Conservation (phyloP, 306 rosid species). For the cucumber (Cucumis sativus) region DNA sequence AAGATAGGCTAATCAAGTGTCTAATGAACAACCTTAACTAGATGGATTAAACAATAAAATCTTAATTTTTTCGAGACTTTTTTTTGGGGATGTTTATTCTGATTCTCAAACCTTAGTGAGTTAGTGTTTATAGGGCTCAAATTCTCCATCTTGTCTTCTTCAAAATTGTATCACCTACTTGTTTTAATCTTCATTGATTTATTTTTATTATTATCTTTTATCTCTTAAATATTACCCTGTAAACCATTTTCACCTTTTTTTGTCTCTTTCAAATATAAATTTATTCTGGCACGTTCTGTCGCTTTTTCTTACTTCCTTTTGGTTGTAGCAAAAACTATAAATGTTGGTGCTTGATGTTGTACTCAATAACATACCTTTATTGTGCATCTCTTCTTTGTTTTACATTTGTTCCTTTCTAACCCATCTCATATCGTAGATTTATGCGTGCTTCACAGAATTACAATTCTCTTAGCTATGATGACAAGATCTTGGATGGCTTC, state of each 20-base stretch:
- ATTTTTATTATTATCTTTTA: too few species aligned
- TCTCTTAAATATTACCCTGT: not conserved
- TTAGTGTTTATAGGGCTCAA: not conserved
- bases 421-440: conserved; percentile 86
- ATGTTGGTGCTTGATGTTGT: not conserved
- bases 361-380: not conserved
- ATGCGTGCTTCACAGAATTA: conserved; percentile 95
- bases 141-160: not conserved
- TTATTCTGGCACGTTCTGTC: not conserved
- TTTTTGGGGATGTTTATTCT: not conserved
- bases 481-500: conserved; percentile 92
- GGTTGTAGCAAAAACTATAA: not conserved
- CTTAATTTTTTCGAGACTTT: not conserved
- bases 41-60: not conserved
- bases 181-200: not conserved
- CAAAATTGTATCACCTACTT: not conserved
- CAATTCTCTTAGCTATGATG: conserved; percentile 88
- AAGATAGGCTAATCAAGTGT: not conserved
- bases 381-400: conserved; percentile 11
- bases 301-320: not conserved
- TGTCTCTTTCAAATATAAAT: not conserved
- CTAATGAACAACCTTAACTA: not conserved
- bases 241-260: not conserved
- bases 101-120: too few species aligned
- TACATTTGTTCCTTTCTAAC: conserved; percentile 45